Conservation (phyloP, 495 filamentous ascomycete genomes). For the Jackrogersella minutella region DNA sequence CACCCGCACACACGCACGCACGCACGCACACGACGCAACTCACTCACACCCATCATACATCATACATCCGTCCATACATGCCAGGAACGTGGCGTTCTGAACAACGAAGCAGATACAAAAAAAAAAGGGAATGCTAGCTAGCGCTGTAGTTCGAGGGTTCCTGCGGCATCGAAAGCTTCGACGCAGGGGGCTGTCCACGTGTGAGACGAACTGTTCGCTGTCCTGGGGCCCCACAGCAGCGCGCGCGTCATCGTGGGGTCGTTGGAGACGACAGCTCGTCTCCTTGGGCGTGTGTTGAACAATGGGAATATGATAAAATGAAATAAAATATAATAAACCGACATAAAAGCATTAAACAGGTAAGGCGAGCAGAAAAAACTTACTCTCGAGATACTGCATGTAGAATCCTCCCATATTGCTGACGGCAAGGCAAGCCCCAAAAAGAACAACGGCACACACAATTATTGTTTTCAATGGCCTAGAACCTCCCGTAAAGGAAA, state of each 20-base stretch:
- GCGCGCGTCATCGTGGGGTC: constrained; percentile 40
- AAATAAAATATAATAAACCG: not conserved
- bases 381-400: constrained; percentile 71
- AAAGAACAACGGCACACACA: not conserved
- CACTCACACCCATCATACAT: constrained; percentile 3
- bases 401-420: constrained; percentile 66
- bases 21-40: constrained; percentile 9
- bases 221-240: constrained; percentile 39
- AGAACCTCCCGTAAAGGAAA: constrained; percentile 25
- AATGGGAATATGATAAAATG: not conserved
- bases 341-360: not conserved
- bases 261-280: constrained; percentile 18
- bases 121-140: constrained; percentile 18
- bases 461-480: constrained; percentile 29
- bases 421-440: constrained; percentile 20
- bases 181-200: constrained; percentile 46
- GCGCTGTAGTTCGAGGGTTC: constrained; percentile 24
- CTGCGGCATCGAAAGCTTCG: constrained; percentile 41
- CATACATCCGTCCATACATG: constrained; percentile 24
- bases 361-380: constrained; percentile 46
- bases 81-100: constrained; percentile 41
- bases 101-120: constrained; percentile 15
- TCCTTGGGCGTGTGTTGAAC: not conserved
- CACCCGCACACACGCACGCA: constrained; percentile 18
- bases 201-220: constrained; percentile 45